A percentile compares a stretch with the other conserved stretches of the same genome.
Evolutionary conservation across 768 basidiomycete species (phyloP).

Genomic region (Podaxis sp.): DNA sequence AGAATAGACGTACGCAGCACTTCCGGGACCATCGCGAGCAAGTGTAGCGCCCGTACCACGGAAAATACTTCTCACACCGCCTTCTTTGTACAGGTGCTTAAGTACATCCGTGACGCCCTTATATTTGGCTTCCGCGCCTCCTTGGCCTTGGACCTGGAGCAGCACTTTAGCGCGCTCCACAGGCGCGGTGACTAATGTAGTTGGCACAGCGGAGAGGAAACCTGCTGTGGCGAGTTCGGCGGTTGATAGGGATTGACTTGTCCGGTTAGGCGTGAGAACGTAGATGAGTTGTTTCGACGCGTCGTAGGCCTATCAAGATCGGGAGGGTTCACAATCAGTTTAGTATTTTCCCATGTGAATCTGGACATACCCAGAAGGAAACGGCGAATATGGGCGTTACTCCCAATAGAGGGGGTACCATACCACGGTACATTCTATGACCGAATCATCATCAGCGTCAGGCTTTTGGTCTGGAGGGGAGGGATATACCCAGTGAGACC

Average conservation of each 20-base stretch:
- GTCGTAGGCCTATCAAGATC: slow-evolving; percentile 76
- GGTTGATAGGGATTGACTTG: slow-evolving; percentile 58
- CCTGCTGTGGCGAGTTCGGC: slow-evolving; percentile 89
- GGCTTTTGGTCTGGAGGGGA: not conserved
- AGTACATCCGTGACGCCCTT: slow-evolving; percentile 92
- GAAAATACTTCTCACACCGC: slow-evolving; percentile 88
- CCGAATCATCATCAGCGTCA: slow-evolving; percentile 9
- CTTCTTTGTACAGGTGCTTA: slow-evolving; percentile 87
- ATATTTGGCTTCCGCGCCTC: slow-evolving; percentile 67
- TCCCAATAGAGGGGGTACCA: slow-evolving; percentile 89
- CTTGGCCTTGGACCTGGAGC: slow-evolving; percentile 93
- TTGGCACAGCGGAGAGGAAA: slow-evolving; percentile 90
- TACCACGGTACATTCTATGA: slow-evolving; percentile 81
- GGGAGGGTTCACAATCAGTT: not conserved
- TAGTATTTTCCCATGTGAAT: slow-evolving; percentile 13
- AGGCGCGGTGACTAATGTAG: slow-evolving; percentile 90
- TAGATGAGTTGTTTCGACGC: slow-evolving; percentile 86
- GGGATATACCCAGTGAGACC: slow-evolving; percentile 75
- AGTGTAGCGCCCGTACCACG: slow-evolving; percentile 93
- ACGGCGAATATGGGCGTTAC: slow-evolving; percentile 98
- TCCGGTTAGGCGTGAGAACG: slow-evolving; percentile 74
- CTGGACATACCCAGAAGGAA: slow-evolving; percentile 84
- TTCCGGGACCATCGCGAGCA: slow-evolving; percentile 93
- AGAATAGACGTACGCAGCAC: slow-evolving; percentile 74
- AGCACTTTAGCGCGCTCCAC: slow-evolving; percentile 97